A percentile compares a stretch with the other conserved stretches of the same genome.
Conservation (phyloP, 2,329 filamentous ascomycete species). For the Chaetothyriales sp. region DNA sequence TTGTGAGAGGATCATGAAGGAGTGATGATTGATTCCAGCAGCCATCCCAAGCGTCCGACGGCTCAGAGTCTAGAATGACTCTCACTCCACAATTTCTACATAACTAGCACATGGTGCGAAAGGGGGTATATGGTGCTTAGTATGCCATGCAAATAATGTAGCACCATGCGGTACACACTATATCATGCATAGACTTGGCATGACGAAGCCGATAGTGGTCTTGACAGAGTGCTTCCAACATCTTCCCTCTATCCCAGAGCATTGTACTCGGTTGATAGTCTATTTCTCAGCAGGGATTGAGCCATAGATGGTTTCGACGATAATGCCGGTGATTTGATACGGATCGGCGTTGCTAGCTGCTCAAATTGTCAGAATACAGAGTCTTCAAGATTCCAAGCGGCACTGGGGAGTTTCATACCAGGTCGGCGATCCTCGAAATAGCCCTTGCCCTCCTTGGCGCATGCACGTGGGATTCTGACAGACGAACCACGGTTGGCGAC, state of each 20-base stretch:
- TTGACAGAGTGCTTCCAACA: neutral
- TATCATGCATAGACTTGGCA: neutral
- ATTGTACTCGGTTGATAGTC: neutral
- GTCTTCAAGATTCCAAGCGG: neutral
- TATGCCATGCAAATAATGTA: neutral
- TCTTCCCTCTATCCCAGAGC: neutral
- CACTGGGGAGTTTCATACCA: slow-evolving; percentile 24
- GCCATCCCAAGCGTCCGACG: neutral
- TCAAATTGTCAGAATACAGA: slow-evolving; percentile 3
- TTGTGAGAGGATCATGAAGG: neutral
- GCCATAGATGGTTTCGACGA: slow-evolving; percentile 51
- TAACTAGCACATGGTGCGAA: neutral
- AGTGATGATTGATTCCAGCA: neutral
- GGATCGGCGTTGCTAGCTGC: slow-evolving; percentile 66
- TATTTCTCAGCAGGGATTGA: slow-evolving; percentile 16
- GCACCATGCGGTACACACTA: neutral
- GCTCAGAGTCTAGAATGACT: neutral
- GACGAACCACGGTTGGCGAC: slow-evolving; percentile 92
- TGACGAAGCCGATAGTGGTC: neutral
- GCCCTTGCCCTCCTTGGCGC: slow-evolving; percentile 75
- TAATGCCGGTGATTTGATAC: slow-evolving; percentile 71
- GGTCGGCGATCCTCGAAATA: slow-evolving; percentile 83
- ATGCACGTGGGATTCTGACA: slow-evolving; percentile 79
- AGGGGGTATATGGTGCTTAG: neutral
- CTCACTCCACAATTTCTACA: neutral